Evolutionary conservation across 2,329 filamentous ascomycete species (phyloP), one percentile per base, ranked within the genome.

Genomic region (Aspergillus caelatus): DNA sequence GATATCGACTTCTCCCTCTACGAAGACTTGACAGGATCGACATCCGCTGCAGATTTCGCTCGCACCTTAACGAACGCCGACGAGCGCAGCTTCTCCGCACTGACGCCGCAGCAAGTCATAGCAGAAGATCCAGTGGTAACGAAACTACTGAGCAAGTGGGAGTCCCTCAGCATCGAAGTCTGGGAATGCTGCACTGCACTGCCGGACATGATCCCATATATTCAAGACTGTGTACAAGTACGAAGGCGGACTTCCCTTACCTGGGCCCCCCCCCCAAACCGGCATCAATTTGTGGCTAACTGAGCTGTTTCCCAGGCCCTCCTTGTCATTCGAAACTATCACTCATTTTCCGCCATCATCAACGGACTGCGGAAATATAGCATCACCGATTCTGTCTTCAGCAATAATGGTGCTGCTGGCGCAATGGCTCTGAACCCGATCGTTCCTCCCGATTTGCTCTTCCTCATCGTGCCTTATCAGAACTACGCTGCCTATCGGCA

Each of bases 131-230:
- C 65, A 2, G 50, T 68, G 11, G 65, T 74, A 0, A 67, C 63
- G 9, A 53, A 54, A n/a, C 50, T 79, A 7, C 50, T 74, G 5
- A 50, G 54, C 0, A 68, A 72, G 52, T 80, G 78, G 78, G 69
- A 74, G 41, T 54, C 60, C 23, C 65, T 79, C 14, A 74, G 70
- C 41, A 68, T 69, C 6, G 72, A 73, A 1, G 74, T 77, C 1
- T 78, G 77, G 72, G 78, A 80, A 66, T 79, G 74, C 61, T 80
- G 77, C 58, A 71, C 69, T 2, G 77, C 75, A 12, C 63, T 79
- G 41, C 77, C 77, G 9, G 74, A 78, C 9, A 54, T 74, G 57
- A 65, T 73, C 10, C 61, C 64, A 11, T 74, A 70, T 60, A 67
- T 80, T 10, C 73, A 75, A 65, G 76, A 76, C 45, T 77, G 77